These are phyloP conservation scores for Pythium aristosporum DNA, from an alignment of 352 stramenopile genomes.

Conservation along the genomic window DNA sequence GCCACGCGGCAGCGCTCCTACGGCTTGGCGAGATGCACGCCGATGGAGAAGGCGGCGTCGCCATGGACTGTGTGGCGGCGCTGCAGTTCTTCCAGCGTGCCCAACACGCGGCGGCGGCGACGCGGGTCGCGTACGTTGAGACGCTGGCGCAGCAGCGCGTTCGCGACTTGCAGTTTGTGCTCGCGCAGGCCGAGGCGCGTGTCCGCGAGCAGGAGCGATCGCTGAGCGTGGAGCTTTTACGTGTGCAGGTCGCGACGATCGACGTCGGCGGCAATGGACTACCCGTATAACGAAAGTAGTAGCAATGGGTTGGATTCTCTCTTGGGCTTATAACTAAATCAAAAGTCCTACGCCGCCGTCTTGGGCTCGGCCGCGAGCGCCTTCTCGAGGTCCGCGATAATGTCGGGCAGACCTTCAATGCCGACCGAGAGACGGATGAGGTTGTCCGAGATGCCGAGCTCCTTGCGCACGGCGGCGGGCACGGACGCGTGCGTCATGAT, in stretches of 20 bases:
- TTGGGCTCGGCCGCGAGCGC: slow-evolving; percentile 64
- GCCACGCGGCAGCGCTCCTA: slow-evolving; percentile 48
- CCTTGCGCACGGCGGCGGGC: slow-evolving; percentile 81
- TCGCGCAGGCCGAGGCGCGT: slow-evolving; percentile 40
- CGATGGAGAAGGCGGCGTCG: slow-evolving; percentile 28
- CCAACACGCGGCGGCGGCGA: background rate
- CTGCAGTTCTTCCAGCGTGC: slow-evolving; percentile 50
- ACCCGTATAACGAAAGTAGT: no score
- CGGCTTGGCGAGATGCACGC: slow-evolving; percentile 51
- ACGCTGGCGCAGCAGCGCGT: slow-evolving; percentile 17
- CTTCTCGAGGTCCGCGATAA: slow-evolving; percentile 87
- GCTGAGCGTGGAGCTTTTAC: slow-evolving; percentile 47
- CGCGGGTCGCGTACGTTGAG: background rate
- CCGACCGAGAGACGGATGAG: slow-evolving; percentile 92
- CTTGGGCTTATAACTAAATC: background rate
- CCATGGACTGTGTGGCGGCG: slow-evolving; percentile 42
- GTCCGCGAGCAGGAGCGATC: slow-evolving; percentile 41
- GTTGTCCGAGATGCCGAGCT: slow-evolving; percentile 91
- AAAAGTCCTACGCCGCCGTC: slow-evolving; percentile 13
- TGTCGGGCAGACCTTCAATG: slow-evolving; percentile 92
- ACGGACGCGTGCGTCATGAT: slow-evolving; percentile 95
- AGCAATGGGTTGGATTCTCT: slow-evolving; percentile 1
- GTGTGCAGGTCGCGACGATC: slow-evolving; percentile 39
- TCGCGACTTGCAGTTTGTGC: slow-evolving; percentile 40
- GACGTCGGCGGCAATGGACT: slow-evolving; percentile 20